Evolutionary conservation across 495 filamentous ascomycete species (phyloP), one percentile per base, ranked within the genome.

Genomic region (Choiromyces venosus): DNA sequence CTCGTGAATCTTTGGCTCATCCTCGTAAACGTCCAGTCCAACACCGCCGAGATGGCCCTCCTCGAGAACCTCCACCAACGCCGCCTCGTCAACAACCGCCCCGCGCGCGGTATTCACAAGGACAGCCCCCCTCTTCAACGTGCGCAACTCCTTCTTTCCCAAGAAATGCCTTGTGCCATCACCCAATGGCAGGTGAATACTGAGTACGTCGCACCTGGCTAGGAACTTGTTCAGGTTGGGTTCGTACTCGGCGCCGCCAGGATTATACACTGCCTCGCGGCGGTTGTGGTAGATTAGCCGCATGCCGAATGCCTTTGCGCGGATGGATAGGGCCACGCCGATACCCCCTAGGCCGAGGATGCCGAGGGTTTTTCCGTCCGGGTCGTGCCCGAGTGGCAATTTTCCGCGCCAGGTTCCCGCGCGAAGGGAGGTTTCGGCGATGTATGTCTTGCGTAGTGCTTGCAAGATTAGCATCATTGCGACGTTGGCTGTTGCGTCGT

Each of bases 201-300:
- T 89, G 42, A 92, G 80, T 40, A 92, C 86, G 83, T 92, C 90
- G 80, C 87, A 88, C 61, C 72, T 82, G 25, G 78, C 76, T 67
- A 91, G 76, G 73, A 91, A 81, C 74, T 90, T 86, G 36, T 90
- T 86, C 74, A 91, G 65, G 40, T 56, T 40, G 8, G 68, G 64
- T 14, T 79, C 72, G 35, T 79, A 79, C 16, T 40, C 64, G 29
- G 77, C 77, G 0, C 68, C 68, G 14, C 68, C 94, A 83, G 91
- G 90, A 87, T 99, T 95, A 78, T 89, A 86, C 86, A 94, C 92
- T 71, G 92, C 80, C 68, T 84, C 86, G 81, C 97, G 94, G 87
- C 97, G 97, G 87, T 99, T 95, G 83, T 92, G 97, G 90, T 99
- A 99, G 65, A 99, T 88, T 37, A 97, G 87, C 87, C 97, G 94